A percentile compares a stretch with the other conserved stretches of the same genome.
These are phyloP conservation scores for Cladosporium sp. DNA, from an alignment of 2,329 filamentous ascomycete species.

Conservation along the genomic window DNA sequence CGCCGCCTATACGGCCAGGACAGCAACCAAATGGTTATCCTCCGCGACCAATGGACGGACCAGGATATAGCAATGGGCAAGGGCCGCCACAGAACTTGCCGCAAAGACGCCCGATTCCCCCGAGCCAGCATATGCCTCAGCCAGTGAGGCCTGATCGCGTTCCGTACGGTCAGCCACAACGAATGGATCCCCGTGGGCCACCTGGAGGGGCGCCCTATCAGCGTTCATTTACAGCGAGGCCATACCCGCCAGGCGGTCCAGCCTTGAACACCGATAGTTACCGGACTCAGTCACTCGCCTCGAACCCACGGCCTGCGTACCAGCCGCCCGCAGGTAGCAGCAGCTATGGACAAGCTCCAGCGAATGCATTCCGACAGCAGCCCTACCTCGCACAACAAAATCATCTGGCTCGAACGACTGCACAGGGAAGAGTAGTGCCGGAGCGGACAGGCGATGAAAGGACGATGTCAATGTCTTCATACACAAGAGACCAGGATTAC, in stretches of 20 bases:
- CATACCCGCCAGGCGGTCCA: slow-evolving; percentile 25
- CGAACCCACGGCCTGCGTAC: slow-evolving; percentile 66
- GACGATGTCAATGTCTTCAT: slow-evolving; percentile 92
- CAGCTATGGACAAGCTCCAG: slow-evolving; percentile 58
- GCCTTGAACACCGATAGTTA: slow-evolving; percentile 81
- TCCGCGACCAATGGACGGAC: slow-evolving; percentile 16
- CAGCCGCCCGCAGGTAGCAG: slow-evolving; percentile 53
- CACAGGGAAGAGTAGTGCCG: slow-evolving; percentile 85
- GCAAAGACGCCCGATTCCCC: slow-evolving; percentile 38
- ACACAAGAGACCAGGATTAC: slow-evolving; percentile 71
- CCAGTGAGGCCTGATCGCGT: slow-evolving; percentile 60
- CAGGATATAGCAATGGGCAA: slow-evolving; percentile 1
- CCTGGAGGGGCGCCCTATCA: slow-evolving; percentile 45
- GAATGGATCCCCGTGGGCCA: slow-evolving; percentile 59
- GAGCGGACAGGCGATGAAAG: slow-evolving; percentile 81
- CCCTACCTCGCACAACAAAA: slow-evolving; percentile 56
- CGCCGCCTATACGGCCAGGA: slow-evolving; percentile 54
- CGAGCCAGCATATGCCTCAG: slow-evolving; percentile 56
- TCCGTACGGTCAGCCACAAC: slow-evolving; percentile 69
- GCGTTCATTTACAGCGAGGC: slow-evolving; percentile 31
- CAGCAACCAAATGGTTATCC: slow-evolving; percentile 29
- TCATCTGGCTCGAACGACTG: slow-evolving; percentile 72
- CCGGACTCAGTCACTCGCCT: slow-evolving; percentile 88
- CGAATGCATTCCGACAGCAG: slow-evolving; percentile 73
- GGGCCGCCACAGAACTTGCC: slow-evolving; percentile 27